Evolutionary conservation across 495 filamentous ascomycete genomes (phyloP), one percentile per base, ranked within the genome.

Genomic region (Podospora bellae-mahoneyi): DNA sequence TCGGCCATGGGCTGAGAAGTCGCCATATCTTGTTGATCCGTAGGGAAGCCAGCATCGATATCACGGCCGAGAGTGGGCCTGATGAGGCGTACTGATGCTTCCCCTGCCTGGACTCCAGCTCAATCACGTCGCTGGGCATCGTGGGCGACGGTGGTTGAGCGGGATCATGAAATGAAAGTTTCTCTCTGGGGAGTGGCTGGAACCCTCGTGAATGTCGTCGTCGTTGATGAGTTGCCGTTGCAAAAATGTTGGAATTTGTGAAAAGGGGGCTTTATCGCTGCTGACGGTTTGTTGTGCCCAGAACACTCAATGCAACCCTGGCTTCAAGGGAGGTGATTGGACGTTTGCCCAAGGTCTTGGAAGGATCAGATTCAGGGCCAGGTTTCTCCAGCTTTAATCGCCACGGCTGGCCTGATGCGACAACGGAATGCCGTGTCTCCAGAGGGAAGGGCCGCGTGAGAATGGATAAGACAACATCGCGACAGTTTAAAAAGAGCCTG

Each of bases 1-100:
- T 55, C 55, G 55, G 59, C 69, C 66, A 69, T 20, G 59, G 65
- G 28, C 68, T 27, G 64, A 73, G 62, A 20, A 64, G 26, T 62
- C 66, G 66, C 55, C 58, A n/a, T 27, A 73, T 61, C 20, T 58
- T 32, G 26, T 30, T 20, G 48, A 30, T 23, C 18, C 63, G 39
- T 20, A 67, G 10, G 4, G 66, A 69, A 5, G 58, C 56, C 18
- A 71, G 48, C 63, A 48, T 61, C 3, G 66, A 63, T n/a, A 59
- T 26, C 18, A 48, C 32, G 55, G 30, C 28, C 23, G 60, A 57
- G 6, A 32, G 13, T 20, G 34, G 7, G n/a, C 48, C 4, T 10
- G 28, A 30, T 3, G 64, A 26, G 60, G 55, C 60, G 55, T 13
- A 27, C 4, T 57, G 64, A 13, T 39, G 19, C n/a, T 56, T 58